Conservation (phyloP, 352 stramenopile genomes). For the Lagenidium sp. region DNA sequence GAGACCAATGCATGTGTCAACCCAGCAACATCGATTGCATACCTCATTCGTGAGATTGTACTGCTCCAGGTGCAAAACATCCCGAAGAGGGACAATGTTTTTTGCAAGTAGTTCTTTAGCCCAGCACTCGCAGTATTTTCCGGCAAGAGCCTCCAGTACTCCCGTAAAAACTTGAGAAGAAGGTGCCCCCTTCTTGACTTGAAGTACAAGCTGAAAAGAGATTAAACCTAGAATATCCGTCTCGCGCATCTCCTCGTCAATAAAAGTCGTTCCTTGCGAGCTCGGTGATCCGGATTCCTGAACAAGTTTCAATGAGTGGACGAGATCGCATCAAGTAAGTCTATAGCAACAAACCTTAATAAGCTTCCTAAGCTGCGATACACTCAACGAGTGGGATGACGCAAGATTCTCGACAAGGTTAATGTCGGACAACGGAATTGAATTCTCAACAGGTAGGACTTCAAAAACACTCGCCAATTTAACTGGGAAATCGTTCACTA, state of each 20-base stretch:
- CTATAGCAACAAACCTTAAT: too few species aligned
- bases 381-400: too few species aligned
- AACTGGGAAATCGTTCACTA: constrained; percentile 39
- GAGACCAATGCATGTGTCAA: too few species aligned
- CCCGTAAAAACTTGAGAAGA: constrained; percentile 45
- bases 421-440: too few species aligned
- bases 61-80: constrained; percentile 52
- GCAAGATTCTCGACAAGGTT: too few species aligned
- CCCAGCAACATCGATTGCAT: too few species aligned
- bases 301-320: not conserved
- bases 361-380: too few species aligned
- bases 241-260: constrained; percentile 47
- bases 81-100: constrained; percentile 58
- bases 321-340: too few species aligned
- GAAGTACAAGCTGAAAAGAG: constrained; percentile 40
- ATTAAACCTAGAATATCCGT: constrained; percentile 34
- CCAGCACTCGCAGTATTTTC: constrained; percentile 66
- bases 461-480: too few species aligned
- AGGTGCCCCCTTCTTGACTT: constrained; percentile 23
- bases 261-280: constrained; percentile 20
- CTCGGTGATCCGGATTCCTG: not conserved
- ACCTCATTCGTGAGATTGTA: constrained; percentile 77
- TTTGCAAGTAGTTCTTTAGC: constrained; percentile 35
- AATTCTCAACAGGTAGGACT: too few species aligned
- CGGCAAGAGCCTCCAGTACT: constrained; percentile 39